These are phyloP conservation scores for Myxozyma udenii DNA, from an alignment of 805 yeast species.

Conservation along the genomic window DNA sequence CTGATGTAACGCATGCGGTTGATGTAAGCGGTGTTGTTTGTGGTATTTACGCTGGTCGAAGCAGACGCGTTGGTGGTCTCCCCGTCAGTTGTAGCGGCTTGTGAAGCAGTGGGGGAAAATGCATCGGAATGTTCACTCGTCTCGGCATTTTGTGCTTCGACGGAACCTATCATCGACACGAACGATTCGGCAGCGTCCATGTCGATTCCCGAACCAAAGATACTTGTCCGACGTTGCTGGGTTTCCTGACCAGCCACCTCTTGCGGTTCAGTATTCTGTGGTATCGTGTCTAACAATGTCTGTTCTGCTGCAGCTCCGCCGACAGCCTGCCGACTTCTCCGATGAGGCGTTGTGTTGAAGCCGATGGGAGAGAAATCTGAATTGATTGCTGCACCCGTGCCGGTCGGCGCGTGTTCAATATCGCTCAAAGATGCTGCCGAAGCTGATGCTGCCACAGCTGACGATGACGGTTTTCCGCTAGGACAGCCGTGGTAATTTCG, in stretches of 20 bases:
- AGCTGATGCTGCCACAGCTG: neutral
- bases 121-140: neutral
- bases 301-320: neutral
- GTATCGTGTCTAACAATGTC: neutral
- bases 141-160: slow-evolving; percentile 1
- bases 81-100: neutral
- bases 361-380: neutral
- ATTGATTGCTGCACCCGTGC: neutral
- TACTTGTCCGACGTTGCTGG: neutral
- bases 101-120: neutral
- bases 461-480: too few relatives aligned
- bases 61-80: slow-evolving; percentile 8
- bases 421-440: neutral
- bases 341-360: neutral
- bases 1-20: slow-evolving; percentile 13
- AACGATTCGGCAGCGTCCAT: slow-evolving; percentile 16
- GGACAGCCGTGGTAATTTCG: slow-evolving; percentile 22
- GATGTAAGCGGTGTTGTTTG: slow-evolving; percentile 8
- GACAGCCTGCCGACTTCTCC: neutral
- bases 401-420: neutral
- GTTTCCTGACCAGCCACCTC: neutral
- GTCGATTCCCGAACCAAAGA: slow-evolving; percentile 19
- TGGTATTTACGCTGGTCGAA: neutral
- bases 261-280: too few relatives aligned
- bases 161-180: slow-evolving; percentile 16